Conservation (phyloP, 1,139 yeast species). For the Yamadazyma kanchanaburiensis region DNA sequence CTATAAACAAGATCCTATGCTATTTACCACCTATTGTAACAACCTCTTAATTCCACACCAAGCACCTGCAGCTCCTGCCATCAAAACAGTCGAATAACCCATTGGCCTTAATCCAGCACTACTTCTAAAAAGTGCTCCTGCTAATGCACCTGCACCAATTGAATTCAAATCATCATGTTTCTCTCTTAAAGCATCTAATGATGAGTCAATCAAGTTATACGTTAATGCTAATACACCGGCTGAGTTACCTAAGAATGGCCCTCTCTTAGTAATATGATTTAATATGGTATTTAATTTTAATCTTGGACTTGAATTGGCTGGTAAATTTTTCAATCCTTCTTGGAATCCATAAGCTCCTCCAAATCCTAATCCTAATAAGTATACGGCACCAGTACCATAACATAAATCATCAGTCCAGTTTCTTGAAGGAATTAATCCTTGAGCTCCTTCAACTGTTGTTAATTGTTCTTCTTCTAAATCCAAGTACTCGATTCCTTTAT, state of each 20-base stretch:
- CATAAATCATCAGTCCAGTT: slow-evolving; percentile 97
- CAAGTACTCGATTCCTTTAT: slow-evolving; percentile 82
- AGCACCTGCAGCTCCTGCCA: slow-evolving; percentile 86
- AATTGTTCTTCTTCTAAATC: slow-evolving; percentile 82
- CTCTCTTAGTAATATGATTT: slow-evolving; percentile 90
- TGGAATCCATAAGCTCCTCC: slow-evolving; percentile 90
- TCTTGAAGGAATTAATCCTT: slow-evolving; percentile 88
- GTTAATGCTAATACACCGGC: slow-evolving; percentile 92
- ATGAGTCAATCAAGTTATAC: slow-evolving; percentile 79
- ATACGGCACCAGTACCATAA: slow-evolving; percentile 96
- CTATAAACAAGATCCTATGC: slow-evolving; percentile 17
- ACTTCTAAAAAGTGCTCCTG: slow-evolving; percentile 90
- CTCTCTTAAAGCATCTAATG: slow-evolving; percentile 78
- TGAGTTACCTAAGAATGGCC: slow-evolving; percentile 91
- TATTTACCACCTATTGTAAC: slow-evolving; percentile 18
- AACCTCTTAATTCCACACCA: slow-evolving; percentile 84
- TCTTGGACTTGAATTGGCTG: slow-evolving; percentile 69
- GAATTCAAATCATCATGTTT: slow-evolving; percentile 86
- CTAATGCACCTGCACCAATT: slow-evolving; percentile 81
- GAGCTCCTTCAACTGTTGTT: slow-evolving; percentile 75
- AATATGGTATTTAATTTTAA: slow-evolving; percentile 84
- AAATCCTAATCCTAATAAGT: slow-evolving; percentile 68
- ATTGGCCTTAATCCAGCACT: slow-evolving; percentile 83
- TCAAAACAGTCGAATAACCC: slow-evolving; percentile 81
- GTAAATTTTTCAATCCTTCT: slow-evolving; percentile 79